Conservation (phyloP, 2,329 filamentous ascomycete species). For the Pseudocercospora crystallina region DNA sequence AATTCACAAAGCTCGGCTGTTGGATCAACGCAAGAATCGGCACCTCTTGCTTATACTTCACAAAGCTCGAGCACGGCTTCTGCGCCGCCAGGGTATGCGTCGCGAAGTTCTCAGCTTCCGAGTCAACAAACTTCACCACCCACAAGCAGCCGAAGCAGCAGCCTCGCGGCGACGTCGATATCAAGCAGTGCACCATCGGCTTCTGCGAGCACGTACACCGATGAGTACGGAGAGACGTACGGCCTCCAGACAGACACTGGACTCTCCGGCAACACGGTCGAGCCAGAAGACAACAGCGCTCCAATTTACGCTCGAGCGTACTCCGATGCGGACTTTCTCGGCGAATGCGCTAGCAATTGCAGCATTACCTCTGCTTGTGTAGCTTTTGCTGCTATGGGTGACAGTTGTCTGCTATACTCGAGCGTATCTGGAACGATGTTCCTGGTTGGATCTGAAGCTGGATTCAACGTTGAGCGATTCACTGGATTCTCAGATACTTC, state of each 20-base stretch:
- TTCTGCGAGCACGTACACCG: conserved; percentile 1
- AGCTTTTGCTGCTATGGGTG: no score
- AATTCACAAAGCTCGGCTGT: no score
- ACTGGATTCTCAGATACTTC: neutral
- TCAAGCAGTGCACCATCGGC: neutral
- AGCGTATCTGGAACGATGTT: conserved; percentile 1
- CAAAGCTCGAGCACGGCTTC: no score
- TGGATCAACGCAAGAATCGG: no score
- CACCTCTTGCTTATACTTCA: no score
- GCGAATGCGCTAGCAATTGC: no score
- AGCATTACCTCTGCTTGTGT: no score
- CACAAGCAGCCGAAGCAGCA: neutral
- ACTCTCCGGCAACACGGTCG: conserved; percentile 3
- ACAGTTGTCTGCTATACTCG: neutral
- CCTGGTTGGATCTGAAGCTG: neutral
- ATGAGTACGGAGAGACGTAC: neutral
- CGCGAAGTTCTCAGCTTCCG: neutral
- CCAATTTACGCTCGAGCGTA: neutral
- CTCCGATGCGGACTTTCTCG: no score
- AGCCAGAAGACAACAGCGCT: neutral
- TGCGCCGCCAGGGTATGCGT: neutral
- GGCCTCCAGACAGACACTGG: neutral
- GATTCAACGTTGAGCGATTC: conserved; percentile 6
- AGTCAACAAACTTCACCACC: neutral
- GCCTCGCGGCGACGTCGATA: neutral